Evolutionary conservation across 1,284 basidiomycete species (phyloP), one percentile per base, ranked within the genome.

Genomic region (Ustilago curta): DNA sequence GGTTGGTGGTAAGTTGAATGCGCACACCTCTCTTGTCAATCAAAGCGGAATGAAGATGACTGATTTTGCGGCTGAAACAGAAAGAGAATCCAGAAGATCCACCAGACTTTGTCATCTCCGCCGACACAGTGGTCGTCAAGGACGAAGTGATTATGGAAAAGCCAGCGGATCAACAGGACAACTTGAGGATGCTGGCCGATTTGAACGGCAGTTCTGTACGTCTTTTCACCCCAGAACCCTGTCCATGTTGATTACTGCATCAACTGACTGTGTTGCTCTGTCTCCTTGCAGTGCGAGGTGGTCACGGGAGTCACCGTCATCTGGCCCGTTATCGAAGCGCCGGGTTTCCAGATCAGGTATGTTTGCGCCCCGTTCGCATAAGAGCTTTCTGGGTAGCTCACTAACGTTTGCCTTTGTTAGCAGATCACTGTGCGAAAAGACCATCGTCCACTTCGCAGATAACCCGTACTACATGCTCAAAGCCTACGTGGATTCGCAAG

Each of bases 51-150:
- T 4, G n/a, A 54, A 32, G 39, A 19, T 27, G 8, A 25, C 53
- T 45, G 42, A 21, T 16, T 14, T 14, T 37, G 3, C 35, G 14
- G 14, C 2, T 5, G 35, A 14, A 29, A 54, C 31, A 73, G 57
- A 72, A 75, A 57, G 87, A 90, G 60, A 85, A 92, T 74, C 92
- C 93, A 8, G 90, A 93, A 21, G 90, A 96, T 81, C 89, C 93
- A 1, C 95, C 95, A 3, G 95, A 98, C 85, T 88, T 98, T 25
- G 94, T 98, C 48, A 97, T 99, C 73, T 91, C 90, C 70, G 82
- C 82, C 16, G 83, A 84, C 53, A 84, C 83, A 0, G 81, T 84
- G 25, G 74, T 84, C 7, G 62, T 84, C 37, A 70, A 76, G 35
- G 70, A 77, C 27, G 77, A 77, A 19, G 72, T 83, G 51, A 89